Base-by-base conservation (phyloP, 345 rosid genomes). In the Viola odorata region DNA sequence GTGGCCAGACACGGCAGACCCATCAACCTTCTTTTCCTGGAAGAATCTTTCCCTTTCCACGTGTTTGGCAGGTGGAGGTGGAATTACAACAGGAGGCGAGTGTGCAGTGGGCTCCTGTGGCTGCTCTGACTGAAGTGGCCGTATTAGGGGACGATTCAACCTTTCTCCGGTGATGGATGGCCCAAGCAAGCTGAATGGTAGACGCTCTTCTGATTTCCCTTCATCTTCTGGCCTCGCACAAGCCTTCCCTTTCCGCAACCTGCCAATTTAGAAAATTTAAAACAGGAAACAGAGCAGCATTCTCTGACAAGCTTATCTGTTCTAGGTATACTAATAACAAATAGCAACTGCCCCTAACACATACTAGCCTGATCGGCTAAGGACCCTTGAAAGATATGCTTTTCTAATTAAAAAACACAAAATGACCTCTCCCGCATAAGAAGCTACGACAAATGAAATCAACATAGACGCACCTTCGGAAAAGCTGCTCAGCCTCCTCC, bases 41-140 rank as follows among this genome's bases (percentile, higher is more conserved):
- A 94, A 94, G 78, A 88, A 94, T n/a, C 47, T 86, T 65, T 94
- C 96, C 82, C 99, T 83, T 75, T 94, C 97, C 7, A 80, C 8
- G 23, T 85, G 96, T 72, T 88, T 90, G 55, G 99, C 83, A 52
- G 99, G 97, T 9, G 99, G 99, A 5, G 99, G 99, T 10, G 99
- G 99, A 65, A 94, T 86, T 13, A 73, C 84, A 55, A 82, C 77
- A 15, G 82, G 60, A 15, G 85, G 78, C 17, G 73, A 69, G 53
- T 82, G 76, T 23, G 77, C 63, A 16, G 37, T 56, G 55, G 71
- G 60, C 56, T 81, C 84, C 3, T 74, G 77, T 38, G 73, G 59
- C 58, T 75, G 59, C 37, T 69, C 94, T 11, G 69, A 59, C 39
- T 73, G 67, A 58, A 85, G 63, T 62, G 97, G 85, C 54, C 91